Percentiles rank a stretch among this genome's conserved stretches.
These are phyloP conservation scores for Cunninghamia lanceolata DNA, from an alignment of 75 land plant species.

Conservation along the genomic window DNA sequence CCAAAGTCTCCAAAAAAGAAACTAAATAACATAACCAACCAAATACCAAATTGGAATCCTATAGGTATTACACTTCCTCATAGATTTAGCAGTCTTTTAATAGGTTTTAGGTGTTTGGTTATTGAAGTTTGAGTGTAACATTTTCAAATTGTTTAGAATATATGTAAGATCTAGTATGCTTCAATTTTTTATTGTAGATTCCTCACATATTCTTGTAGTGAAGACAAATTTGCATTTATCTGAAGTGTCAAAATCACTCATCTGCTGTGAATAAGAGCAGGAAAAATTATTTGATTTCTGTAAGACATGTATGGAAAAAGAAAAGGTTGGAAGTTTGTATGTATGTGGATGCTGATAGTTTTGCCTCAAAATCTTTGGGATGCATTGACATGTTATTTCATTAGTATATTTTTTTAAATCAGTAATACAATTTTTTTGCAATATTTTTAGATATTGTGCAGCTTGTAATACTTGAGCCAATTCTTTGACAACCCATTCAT, in stretches of 20 bases:
- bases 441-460: no score
- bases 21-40: no score
- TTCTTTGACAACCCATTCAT: no score
- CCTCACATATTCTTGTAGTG: slow-evolving; percentile 60
- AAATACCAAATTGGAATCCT: slow-evolving; percentile 42
- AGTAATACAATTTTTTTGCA: no score
- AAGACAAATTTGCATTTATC: slow-evolving; percentile 84
- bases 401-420: no score
- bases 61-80: slow-evolving; percentile 18
- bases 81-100: background rate
- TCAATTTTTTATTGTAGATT: slow-evolving; percentile 37
- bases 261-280: slow-evolving; percentile 83
- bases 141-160: background rate
- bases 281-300: slow-evolving; percentile 70
- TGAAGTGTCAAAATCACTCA: slow-evolving; percentile 47
- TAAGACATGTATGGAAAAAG: slow-evolving; percentile 56
- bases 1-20: no score
- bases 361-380: no score
- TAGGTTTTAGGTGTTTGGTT: background rate
- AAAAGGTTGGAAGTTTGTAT: slow-evolving; percentile 82
- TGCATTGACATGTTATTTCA: no score
- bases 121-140: background rate
- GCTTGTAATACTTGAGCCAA: no score
- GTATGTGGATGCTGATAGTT: slow-evolving; percentile 51
- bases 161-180: background rate